Base-by-base conservation (phyloP, 2,329 filamentous ascomycete genomes). In the Fusarium haematococcum region DNA sequence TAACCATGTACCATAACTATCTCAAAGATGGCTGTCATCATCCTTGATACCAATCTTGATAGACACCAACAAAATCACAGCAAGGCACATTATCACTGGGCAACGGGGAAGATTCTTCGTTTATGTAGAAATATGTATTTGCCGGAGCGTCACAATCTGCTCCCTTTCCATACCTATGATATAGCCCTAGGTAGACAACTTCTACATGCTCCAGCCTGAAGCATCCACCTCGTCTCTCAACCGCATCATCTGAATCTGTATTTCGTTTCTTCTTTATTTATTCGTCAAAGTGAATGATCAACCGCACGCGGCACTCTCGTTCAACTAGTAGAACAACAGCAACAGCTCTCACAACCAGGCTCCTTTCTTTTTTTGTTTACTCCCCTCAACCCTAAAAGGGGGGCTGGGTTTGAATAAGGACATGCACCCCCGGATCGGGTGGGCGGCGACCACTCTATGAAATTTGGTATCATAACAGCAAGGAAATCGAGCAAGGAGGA, bases 381-480 rank as follows among this genome's bases (percentile, higher is more conserved):
- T 54, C 43, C 70, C 56, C 71, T 48, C 56, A 48, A 62, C 66
- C 60, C 58, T 61, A 20, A 14, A 16, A 20, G 41, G 41, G 57
- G 58, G 56, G 69, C 35, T 35, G 35, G 10, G 52, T 68, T 65
- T 63, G 60, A 67, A 75, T 61, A 69, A 71, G 60, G 68, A 66
- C 59, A 69, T 69, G 68, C 67, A 71, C 70, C 73, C 68, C 69
- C 59, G 63, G 65, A 50, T 48, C 41, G 37, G 43, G 54, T 67
- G 66, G 66, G 62, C 59, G 65, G 59, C 52, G 65, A 64, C 67
- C 68, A 71, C 74, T 79, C 76, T 73, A 79, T 79, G 71, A 75
- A 74, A 75, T 77, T 75, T 79, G 78, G 78, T 79, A 79, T 79
- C 78, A 79, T 70, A 78, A 79, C 77, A 79, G 72, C 68, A 79